Evolutionary conservation across 1,284 basidiomycete genomes (phyloP).

Genomic region (Naganishia sp.): DNA sequence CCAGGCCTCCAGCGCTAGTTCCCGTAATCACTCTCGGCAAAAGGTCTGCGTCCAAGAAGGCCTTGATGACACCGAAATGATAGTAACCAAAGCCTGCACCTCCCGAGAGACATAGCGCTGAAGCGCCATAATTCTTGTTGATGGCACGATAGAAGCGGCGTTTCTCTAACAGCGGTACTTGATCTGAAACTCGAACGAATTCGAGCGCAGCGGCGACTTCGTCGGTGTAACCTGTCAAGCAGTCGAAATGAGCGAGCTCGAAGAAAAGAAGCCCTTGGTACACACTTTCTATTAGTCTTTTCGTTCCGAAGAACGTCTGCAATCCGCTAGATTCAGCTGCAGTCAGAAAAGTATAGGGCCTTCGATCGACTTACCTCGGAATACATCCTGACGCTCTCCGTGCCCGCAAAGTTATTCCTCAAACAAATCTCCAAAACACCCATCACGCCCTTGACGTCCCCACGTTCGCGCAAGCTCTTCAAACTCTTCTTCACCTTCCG

Average conservation of each 20-base stretch:
- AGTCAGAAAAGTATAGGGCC: too few relatives aligned
- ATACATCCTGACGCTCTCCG: constrained; percentile 86
- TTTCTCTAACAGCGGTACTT: constrained; percentile 83
- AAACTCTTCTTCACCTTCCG: constrained; percentile 69
- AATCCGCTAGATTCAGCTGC: too few relatives aligned
- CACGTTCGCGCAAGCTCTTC: constrained; percentile 63
- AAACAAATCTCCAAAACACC: constrained; percentile 91
- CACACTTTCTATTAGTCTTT: constrained; percentile 82
- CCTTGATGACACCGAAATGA: constrained; percentile 81
- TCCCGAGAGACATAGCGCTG: constrained; percentile 89
- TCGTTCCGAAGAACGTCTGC: constrained; percentile 89
- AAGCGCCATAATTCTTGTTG: constrained; percentile 83
- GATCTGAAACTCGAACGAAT: constrained; percentile 70
- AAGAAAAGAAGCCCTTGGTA: too few relatives aligned
- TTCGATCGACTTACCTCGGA: constrained; percentile 66
- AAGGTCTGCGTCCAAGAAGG: constrained; percentile 82
- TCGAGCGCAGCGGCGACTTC: constrained; percentile 74
- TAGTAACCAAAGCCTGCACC: constrained; percentile 93
- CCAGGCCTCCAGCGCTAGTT: constrained; percentile 87
- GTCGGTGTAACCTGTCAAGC: constrained; percentile 66
- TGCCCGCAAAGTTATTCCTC: constrained; percentile 90
- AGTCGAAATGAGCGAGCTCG: neutral
- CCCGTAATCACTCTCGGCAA: constrained; percentile 86
- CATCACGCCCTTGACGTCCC: constrained; percentile 79
- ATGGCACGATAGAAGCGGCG: constrained; percentile 85